Conservation (phyloP, 495 filamentous ascomycete species). For the Penicillium ucsense region DNA sequence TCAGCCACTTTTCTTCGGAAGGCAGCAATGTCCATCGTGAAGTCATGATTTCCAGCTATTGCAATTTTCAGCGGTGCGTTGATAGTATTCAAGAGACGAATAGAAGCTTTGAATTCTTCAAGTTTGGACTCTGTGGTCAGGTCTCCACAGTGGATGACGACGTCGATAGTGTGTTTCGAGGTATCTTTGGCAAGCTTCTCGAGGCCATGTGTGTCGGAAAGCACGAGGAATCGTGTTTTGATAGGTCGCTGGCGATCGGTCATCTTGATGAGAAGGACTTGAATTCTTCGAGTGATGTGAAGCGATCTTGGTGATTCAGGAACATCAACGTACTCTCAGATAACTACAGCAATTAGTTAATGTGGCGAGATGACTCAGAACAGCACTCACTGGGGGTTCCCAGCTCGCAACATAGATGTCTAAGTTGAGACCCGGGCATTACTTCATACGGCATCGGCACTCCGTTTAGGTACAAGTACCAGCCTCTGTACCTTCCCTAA, state of each 20-base stretch:
- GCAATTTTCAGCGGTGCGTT: slow-evolving; percentile 57
- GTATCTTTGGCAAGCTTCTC: slow-evolving; percentile 14
- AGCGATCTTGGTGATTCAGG: too few relatives aligned
- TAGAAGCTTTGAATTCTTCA: slow-evolving; percentile 37
- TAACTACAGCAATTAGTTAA: too few relatives aligned
- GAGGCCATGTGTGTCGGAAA: slow-evolving; percentile 49
- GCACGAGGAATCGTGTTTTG: slow-evolving; percentile 41
- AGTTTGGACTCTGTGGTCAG: slow-evolving; percentile 50
- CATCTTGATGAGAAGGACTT: too few relatives aligned
- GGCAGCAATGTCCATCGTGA: slow-evolving; percentile 43
- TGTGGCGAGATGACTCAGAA: too few relatives aligned
- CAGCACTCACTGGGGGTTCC: too few relatives aligned
- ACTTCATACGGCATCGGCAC: too few relatives aligned
- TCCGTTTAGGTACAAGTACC: too few relatives aligned
- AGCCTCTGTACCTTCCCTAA: neutral
- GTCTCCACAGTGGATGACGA: slow-evolving; percentile 62
- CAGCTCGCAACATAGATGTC: too few relatives aligned
- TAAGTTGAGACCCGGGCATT: too few relatives aligned
- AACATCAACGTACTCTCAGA: too few relatives aligned
- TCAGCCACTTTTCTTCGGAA: slow-evolving; percentile 26
- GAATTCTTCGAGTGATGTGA: too few relatives aligned
- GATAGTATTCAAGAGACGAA: slow-evolving; percentile 41
- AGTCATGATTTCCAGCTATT: slow-evolving; percentile 69
- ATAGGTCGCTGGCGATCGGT: neutral
- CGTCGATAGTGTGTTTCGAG: slow-evolving; percentile 38